Evolutionary conservation across 2,329 filamentous ascomycete species (phyloP).

Genomic region (Eutypa lata): DNA sequence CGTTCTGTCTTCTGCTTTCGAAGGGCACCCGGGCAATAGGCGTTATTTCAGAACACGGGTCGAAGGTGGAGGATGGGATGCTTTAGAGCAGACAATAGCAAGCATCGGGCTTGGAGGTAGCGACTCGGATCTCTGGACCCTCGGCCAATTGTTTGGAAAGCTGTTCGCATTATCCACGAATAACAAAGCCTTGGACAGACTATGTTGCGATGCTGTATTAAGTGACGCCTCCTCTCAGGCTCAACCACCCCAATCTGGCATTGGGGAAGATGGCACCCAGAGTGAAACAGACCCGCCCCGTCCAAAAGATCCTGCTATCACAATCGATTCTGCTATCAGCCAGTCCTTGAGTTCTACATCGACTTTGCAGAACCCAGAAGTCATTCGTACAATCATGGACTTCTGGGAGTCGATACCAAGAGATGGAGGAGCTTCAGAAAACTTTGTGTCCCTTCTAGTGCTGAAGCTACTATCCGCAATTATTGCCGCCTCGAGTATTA

Average conservation of each 20-base stretch:
- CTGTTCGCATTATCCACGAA: constrained; percentile 78
- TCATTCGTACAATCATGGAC: constrained; percentile 59
- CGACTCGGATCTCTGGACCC: constrained; percentile 66
- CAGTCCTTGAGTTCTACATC: constrained; percentile 50
- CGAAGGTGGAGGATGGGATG: constrained; percentile 74
- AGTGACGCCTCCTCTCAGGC: constrained; percentile 7
- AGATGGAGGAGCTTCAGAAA: constrained; percentile 38
- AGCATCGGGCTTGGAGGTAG: constrained; percentile 63
- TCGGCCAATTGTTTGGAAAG: constrained; percentile 75
- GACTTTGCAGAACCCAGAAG: constrained; percentile 57
- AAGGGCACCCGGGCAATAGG: constrained; percentile 79
- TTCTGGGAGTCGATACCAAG: constrained; percentile 63
- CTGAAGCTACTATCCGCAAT: constrained; percentile 61
- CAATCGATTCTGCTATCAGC: constrained; percentile 38
- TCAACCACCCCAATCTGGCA: constrained; percentile 8
- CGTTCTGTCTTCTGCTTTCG: constrained; percentile 71
- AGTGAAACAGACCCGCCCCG: neutral
- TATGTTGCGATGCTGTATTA: constrained; percentile 53
- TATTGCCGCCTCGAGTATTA: constrained; percentile 61
- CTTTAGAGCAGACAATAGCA: constrained; percentile 69
- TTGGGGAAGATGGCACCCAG: constrained; percentile 13
- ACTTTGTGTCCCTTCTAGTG: constrained; percentile 59
- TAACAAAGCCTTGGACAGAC: constrained; percentile 67
- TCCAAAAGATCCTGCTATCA: constrained; percentile 7
- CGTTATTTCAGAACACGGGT: constrained; percentile 80